Base-by-base conservation (phyloP, 495 filamentous ascomycete species). In the Cenococcum geophilum region DNA sequence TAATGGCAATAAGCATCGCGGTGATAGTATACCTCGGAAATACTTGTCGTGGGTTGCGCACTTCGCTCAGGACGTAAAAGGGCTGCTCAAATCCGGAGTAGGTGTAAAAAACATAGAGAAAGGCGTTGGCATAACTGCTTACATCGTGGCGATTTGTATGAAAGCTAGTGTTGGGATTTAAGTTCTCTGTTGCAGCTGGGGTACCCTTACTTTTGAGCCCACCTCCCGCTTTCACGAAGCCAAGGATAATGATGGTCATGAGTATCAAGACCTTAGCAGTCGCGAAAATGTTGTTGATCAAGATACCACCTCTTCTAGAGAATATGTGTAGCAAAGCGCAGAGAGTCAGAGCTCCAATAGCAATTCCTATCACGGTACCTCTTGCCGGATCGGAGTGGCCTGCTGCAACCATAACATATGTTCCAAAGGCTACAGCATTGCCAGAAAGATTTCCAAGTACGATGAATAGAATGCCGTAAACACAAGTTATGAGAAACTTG, bases 231-330 rank as follows among this genome's bases (percentile, higher is more conserved):
- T 18, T 60, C 22, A 71, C 70, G 48, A 78, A 65, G 12, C 70
- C 78, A 16, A 70, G 64, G 14, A 71, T 64, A 42, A 78, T 72
- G 60, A 78, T 66, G 3, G 73, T 59, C 2, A 79, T n/a, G 20
- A 82, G 70, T 2, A 77, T 72, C 6, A 66, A 51, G 12, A 78
- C 66, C 61, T 83, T 83, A 42, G 79, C 60, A 1, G 72, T 40
- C 0, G 79, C 80, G 35, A 82, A 70, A 14, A 73, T n/a, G 59
- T 82, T 82, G 62, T 76, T 79, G 40, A 82, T n/a, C 35, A 58
- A 63, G 49, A 82, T 79, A 8, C 80, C 80, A 4, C 75, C 78
- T 21, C 69, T 67, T 20, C 80, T 69, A 65, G 75, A 82, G 40
- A 72, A 66, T 12, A 65, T 72, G 59, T 83, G 80, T 1, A 82